Base-by-base conservation (phyloP, 1,284 basidiomycete genomes). In the Porogramme epimiltina region DNA sequence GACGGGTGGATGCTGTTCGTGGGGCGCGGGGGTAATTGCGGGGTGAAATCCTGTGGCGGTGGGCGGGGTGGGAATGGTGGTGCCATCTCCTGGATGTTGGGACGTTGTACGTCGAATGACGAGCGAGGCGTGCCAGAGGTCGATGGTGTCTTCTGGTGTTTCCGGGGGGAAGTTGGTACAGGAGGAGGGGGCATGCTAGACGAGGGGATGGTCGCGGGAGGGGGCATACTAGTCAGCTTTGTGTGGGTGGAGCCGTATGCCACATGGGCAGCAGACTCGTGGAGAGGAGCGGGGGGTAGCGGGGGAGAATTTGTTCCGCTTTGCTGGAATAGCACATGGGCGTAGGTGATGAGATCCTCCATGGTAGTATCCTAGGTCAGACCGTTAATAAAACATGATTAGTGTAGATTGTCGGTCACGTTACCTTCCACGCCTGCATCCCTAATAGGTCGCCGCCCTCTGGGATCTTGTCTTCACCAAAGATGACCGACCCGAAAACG, bases 381-480 rank as follows among this genome's bases (percentile, higher is more conserved):
- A 15, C 18, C 37, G 19, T 54, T 22, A 51, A 20, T 39, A n/a
- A 3, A 40, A 42, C 10, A 44, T 39, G 36, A 13, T 43, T 61
- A 36, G 23, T 28, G 34, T 16, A 25, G 9, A 9, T 24, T 33
- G 11, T 34, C 34, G n/a, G 42, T 19, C 4, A 31, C 42, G 60
- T 39, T 57, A 91, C 92, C 80, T 93, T 94, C 67, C 73, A 79
- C 13, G 76, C 76, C 60, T 87, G 83, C 41, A 93, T 80, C 47
- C 75, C 86, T 20, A 93, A 71, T 16, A 93, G 74, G 65, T 93
- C 88, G 1, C 79, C 82, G 26, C 80, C 84, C 60, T 87, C 87
- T 0, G 89, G 84, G 43, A 91, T 75, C 52, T 95, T 90, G 54
- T 96, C 93, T 66, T 94, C 92, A 11, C 93, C 93, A 63, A 96